Evolutionary conservation across 2,329 filamentous ascomycete species (phyloP).

Genomic region (Aspergillus japonicus): DNA sequence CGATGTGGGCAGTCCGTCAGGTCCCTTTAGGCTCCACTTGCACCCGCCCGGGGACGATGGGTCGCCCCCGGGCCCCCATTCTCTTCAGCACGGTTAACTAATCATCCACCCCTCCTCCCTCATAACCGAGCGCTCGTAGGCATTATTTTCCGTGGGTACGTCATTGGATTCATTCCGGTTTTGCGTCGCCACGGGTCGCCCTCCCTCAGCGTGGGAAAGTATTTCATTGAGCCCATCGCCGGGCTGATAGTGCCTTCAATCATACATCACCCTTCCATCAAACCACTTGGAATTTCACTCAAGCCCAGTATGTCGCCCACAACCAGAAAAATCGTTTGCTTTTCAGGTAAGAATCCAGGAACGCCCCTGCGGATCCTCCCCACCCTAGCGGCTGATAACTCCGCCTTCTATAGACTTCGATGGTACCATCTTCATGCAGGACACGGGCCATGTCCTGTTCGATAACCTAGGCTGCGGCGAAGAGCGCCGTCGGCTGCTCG

Average conservation of each 20-base stretch:
- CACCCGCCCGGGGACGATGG: background rate
- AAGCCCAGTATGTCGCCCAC: slow-evolving; percentile 12
- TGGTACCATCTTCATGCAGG: slow-evolving; percentile 71
- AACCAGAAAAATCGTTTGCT: slow-evolving; percentile 47
- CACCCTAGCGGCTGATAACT: slow-evolving; percentile 9
- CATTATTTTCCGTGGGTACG: background rate
- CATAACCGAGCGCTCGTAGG: background rate
- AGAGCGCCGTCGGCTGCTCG: slow-evolving; percentile 55
- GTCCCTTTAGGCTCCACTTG: background rate
- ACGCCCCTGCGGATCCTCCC: background rate
- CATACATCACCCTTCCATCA: background rate
- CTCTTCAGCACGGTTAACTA: background rate
- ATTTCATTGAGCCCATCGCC: background rate
- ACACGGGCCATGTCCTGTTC: slow-evolving; percentile 68
- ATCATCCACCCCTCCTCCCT: background rate
- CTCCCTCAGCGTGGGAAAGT: background rate
- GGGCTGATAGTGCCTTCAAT: background rate
- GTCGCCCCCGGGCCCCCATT: background rate
- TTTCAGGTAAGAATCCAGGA: slow-evolving; percentile 39
- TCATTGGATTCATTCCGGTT: slow-evolving; percentile 2
- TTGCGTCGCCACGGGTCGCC: background rate
- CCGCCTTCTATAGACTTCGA: slow-evolving; percentile 58
- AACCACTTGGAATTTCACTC: background rate
- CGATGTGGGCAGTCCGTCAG: too few species aligned
- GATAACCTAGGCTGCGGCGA: slow-evolving; percentile 64